Evolutionary conservation across 495 filamentous ascomycete genomes (phyloP), one percentile per base, ranked within the genome.

Genomic region (Parathielavia appendiculata): DNA sequence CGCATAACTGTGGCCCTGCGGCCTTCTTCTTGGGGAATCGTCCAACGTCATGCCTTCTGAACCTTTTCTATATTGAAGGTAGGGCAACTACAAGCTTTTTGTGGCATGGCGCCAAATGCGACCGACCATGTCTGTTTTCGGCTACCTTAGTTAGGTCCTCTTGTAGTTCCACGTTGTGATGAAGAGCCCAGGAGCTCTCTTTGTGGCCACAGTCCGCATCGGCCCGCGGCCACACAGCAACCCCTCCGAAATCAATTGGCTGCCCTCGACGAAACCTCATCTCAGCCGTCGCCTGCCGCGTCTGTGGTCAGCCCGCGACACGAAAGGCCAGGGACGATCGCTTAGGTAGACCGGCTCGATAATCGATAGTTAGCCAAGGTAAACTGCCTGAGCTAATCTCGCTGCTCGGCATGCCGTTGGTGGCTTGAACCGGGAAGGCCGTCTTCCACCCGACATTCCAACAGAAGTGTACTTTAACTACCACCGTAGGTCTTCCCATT

Each of bases 1-100:
- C 54, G 54, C 54, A 46, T 47, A 54, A 47, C 19, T n/a, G n/a
- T n/a, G 45, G 41, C 54, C 35, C 54, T 49, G 54, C 54, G 35
- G 35, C 45, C 22, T 26, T 20, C 23, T 41, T 53, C 51, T 55
- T 26, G 41, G 26, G 39, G 43, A 53, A 34, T 14, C 40, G 48
- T 51, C 52, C 3, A 30, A 30, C 3, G 2, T 38, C 39, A 6
- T n/a, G 16, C n/a, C 17, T n/a, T 54, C 26, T n/a, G n/a, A n/a
- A n/a, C n/a, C n/a, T n/a, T n/a, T n/a, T n/a, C n/a, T n/a, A n/a
- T n/a, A n/a, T n/a, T n/a, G n/a, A n/a, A n/a, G n/a, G n/a, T n/a
- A n/a, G n/a, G 51, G 14, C 51, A 53, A 22, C 20, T 14, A 1
- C 35, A 22, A 34, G 16, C 19, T 49, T 30, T 16, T 47, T 12